phyloP scores from a whole-genome alignment of 768 basidiomycete genomes.

The Suillus variegatus region DNA sequence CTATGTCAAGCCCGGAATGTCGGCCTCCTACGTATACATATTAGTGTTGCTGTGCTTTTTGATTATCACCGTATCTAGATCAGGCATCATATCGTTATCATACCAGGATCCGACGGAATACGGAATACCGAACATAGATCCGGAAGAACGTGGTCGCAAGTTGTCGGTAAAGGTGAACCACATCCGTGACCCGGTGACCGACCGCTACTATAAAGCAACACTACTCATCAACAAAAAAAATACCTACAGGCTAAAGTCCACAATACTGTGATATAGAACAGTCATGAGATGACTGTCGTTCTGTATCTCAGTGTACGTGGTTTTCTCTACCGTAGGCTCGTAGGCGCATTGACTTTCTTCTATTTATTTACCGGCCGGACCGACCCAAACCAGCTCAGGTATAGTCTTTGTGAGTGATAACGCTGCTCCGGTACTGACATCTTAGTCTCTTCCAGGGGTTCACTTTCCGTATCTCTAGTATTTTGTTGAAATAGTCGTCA shows the following conservation, averaged over 20 bases:
- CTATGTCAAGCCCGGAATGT: no score
- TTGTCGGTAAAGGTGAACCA: no score
- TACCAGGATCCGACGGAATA: no score
- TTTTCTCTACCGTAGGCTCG: neutral
- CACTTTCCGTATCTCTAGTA: neutral
- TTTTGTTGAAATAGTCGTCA: neutral
- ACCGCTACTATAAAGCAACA: neutral
- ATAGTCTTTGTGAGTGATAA: neutral
- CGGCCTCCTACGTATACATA: no score
- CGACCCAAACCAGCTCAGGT: neutral
- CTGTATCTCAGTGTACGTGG: neutral
- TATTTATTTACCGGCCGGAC: neutral
- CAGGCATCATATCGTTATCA: no score
- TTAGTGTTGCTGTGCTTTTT: no score
- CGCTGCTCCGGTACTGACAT: neutral
- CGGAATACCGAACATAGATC: no score
- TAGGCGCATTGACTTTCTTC: neutral
- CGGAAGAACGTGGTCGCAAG: no score
- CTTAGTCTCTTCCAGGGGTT: neutral
- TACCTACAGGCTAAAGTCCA: neutral
- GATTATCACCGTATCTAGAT: no score
- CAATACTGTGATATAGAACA: neutral
- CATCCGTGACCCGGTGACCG: no score
- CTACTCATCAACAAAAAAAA: neutral
- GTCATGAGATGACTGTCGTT: neutral